Conservation (phyloP, 2,329 filamentous ascomycete genomes). For the Aspergillus unguis region DNA sequence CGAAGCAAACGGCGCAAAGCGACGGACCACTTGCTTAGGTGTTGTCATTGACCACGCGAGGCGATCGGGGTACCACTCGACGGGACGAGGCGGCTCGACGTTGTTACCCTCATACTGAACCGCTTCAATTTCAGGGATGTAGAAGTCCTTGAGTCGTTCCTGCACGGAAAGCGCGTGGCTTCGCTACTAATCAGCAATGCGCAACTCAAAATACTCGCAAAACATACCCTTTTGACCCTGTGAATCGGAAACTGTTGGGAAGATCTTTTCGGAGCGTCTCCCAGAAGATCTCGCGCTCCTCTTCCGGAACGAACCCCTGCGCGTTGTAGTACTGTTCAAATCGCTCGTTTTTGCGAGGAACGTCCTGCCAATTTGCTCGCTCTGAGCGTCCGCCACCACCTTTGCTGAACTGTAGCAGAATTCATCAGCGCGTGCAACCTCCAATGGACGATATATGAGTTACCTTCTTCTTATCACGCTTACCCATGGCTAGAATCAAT, state of each 20-base stretch:
- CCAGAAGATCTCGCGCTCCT: constrained; percentile 82
- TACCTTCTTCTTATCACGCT: constrained; percentile 34
- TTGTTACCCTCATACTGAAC: constrained; percentile 79
- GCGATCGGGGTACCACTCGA: constrained; percentile 90
- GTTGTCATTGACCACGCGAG: constrained; percentile 98
- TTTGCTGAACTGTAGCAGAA: constrained; percentile 38
- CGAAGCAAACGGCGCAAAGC: constrained; percentile 86
- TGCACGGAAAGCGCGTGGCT: constrained; percentile 91
- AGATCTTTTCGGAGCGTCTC: constrained; percentile 75
- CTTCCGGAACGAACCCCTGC: constrained; percentile 69
- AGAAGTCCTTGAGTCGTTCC: constrained; percentile 79
- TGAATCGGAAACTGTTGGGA: constrained; percentile 97
- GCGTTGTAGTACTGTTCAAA: constrained; percentile 85
- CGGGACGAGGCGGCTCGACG: constrained; percentile 76
- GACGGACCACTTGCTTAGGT: constrained; percentile 90
- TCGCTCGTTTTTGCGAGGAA: constrained; percentile 76
- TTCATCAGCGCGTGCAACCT: background rate
- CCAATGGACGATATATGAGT: background rate
- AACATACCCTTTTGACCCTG: constrained; percentile 80
- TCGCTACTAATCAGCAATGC: constrained; percentile 8
- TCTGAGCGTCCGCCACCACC: constrained; percentile 40
- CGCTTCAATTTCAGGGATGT: constrained; percentile 83
- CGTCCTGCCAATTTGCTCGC: constrained; percentile 54
- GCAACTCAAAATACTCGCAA: background rate
- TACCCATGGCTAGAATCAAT: constrained; percentile 25